These are phyloP conservation scores for Cadophora sp. DNA, from an alignment of 2,329 filamentous ascomycete genomes.

Conservation along the genomic window DNA sequence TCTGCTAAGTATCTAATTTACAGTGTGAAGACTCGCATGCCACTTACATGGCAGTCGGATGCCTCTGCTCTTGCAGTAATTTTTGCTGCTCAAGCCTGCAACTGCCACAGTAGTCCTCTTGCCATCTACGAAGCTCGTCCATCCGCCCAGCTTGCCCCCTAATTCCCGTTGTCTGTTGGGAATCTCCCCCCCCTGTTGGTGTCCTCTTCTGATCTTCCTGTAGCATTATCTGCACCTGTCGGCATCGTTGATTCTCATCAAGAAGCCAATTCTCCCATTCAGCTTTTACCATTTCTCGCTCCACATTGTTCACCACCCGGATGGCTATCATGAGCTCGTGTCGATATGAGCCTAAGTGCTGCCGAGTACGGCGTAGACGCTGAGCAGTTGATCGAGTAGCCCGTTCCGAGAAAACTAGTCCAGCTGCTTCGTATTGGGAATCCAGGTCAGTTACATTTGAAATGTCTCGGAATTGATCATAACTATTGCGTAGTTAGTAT, in stretches of 20 bases:
- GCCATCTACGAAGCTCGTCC: conserved; percentile 59
- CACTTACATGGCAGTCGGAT: conserved; percentile 37
- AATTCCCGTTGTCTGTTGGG: conserved; percentile 35
- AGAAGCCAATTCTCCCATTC: conserved; percentile 95
- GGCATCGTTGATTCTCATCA: conserved; percentile 80
- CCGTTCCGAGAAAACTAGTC: conserved; percentile 53
- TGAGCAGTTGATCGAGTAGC: conserved; percentile 60
- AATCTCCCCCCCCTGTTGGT: conserved; percentile 34
- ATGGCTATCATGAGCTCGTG: conserved; percentile 92
- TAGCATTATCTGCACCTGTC: conserved; percentile 60
- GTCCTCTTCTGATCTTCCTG: conserved; percentile 41
- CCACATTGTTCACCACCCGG: conserved; percentile 86
- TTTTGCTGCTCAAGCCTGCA: conserved; percentile 51
- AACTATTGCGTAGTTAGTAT: conserved; percentile 49
- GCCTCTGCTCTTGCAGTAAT: conserved; percentile 33
- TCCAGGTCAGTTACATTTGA: conserved; percentile 64
- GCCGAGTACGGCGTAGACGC: conserved; percentile 79
- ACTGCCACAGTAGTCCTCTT: conserved; percentile 67
- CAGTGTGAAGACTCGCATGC: not conserved
- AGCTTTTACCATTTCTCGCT: conserved; percentile 81
- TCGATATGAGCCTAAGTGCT: conserved; percentile 81
- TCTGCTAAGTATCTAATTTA: not conserved
- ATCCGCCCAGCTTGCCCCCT: conserved; percentile 41
- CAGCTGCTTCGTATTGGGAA: conserved; percentile 60
- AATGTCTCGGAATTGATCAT: conserved; percentile 66